Evolutionary conservation across 768 basidiomycete species (phyloP).

Genomic region (Tricholoma matsutake): DNA sequence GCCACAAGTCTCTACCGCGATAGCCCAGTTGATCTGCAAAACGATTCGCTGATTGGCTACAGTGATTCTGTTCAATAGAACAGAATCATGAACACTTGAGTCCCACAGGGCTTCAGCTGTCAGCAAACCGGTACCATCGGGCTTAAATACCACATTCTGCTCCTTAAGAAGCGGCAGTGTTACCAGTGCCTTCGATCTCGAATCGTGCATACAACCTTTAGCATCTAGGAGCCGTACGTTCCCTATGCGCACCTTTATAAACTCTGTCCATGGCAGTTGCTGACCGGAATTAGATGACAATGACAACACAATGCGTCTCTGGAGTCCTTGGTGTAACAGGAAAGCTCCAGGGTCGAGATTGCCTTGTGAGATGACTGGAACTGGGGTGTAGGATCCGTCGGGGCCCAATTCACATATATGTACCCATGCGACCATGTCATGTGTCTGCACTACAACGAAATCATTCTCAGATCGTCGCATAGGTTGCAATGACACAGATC

Average conservation of each 20-base stretch:
- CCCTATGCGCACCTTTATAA: constrained; percentile 74
- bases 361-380: constrained; percentile 76
- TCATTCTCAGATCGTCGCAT: constrained; percentile 95
- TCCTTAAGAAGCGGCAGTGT: constrained; percentile 74
- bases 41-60: constrained; percentile 74
- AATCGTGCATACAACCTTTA: constrained; percentile 79
- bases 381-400: constrained; percentile 79
- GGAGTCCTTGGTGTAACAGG: constrained; percentile 89
- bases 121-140: constrained; percentile 79
- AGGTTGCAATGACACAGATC: constrained; percentile 45
- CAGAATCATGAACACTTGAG: constrained; percentile 85
- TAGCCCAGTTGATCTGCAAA: constrained; percentile 70
- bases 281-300: constrained; percentile 86
- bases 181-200: constrained; percentile 65
- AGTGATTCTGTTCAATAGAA: constrained; percentile 84
- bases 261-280: constrained; percentile 83
- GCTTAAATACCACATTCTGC: constrained; percentile 69
- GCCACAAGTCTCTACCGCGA: constrained; percentile 79
- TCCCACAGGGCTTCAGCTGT: constrained; percentile 84
- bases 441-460: constrained; percentile 81
- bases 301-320: constrained; percentile 73
- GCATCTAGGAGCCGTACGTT: constrained; percentile 83
- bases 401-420: constrained; percentile 85
- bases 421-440: constrained; percentile 88
- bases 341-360: constrained; percentile 82